Conservation (phyloP, 192 early-diverging fungal species). For the Jimgerdemannia flammicorona region DNA sequence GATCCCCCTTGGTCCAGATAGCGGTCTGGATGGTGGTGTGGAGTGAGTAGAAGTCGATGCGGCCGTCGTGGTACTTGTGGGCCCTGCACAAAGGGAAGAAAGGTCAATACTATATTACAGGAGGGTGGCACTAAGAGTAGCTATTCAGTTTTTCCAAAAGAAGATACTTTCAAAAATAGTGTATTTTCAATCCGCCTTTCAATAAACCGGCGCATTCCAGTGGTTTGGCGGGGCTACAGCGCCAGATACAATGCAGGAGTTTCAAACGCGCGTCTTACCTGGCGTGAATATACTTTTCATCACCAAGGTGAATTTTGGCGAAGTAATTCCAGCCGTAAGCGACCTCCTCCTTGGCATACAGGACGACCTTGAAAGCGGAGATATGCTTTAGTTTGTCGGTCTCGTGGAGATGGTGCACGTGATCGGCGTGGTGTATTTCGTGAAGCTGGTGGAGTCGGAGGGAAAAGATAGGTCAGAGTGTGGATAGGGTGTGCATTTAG, state of each 20-base stretch:
- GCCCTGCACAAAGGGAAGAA: conserved; percentile 17
- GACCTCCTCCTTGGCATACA: conserved; percentile 49
- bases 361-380: conserved; percentile 36
- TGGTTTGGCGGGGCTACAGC: no score
- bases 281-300: conserved; percentile 47
- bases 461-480: background rate
- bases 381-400: conserved; percentile 46
- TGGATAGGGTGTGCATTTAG: background rate
- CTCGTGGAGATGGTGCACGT: conserved; percentile 42
- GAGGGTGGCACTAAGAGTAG: background rate
- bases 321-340: conserved; percentile 52
- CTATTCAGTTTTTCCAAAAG: background rate
- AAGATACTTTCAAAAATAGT: background rate
- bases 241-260: no score
- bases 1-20: conserved; percentile 46
- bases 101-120: background rate
- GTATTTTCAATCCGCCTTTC: background rate
- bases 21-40: conserved; percentile 45
- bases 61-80: conserved; percentile 36
- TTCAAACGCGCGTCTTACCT: conserved; percentile 21
- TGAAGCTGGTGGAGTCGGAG: background rate
- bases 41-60: conserved; percentile 43
- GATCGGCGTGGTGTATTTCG: conserved; percentile 34
- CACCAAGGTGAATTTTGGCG: conserved; percentile 51
- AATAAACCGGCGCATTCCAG: no score